A percentile compares a stretch with the other conserved stretches of the same genome.
phyloP scores from a whole-genome alignment of 305 asterid genomes.

The Fraxinus sp. region DNA sequence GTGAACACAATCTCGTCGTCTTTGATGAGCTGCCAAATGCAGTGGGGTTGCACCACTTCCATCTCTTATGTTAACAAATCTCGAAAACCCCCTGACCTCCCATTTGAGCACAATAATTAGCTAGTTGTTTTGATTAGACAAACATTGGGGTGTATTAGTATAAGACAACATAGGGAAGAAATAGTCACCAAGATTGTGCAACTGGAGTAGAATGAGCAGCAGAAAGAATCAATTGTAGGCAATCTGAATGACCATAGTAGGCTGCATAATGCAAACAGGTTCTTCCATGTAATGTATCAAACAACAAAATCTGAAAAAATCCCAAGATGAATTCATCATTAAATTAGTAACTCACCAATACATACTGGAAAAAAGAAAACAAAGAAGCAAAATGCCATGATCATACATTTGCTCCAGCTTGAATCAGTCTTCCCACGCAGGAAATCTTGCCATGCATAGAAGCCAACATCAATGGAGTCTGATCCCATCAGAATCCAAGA shows the following conservation, averaged over 20 bases:
- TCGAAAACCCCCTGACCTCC: conserved; percentile 69
- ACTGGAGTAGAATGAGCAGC: conserved; percentile 60
- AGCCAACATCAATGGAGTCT: conserved; percentile 91
- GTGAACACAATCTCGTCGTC: conserved; percentile 60
- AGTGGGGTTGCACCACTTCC: conserved; percentile 78
- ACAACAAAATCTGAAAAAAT: conserved; percentile 56
- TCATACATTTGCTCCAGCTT: conserved; percentile 82
- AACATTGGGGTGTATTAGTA: not conserved
- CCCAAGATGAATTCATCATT: conserved; percentile 16
- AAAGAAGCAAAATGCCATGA: not conserved
- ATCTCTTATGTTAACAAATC: conserved; percentile 79
- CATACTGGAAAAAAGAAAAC: not conserved
- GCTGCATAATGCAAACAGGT: conserved; percentile 92
- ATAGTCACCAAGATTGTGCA: conserved; percentile 69
- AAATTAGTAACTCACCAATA: not conserved
- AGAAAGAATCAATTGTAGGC: conserved; percentile 62
- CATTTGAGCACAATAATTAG: conserved; percentile 26
- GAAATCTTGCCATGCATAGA: conserved; percentile 69
- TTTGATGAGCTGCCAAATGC: conserved; percentile 81
- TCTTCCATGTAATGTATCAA: conserved; percentile 67
- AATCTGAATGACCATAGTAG: conserved; percentile 73
- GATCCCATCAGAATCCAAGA: conserved; percentile 27
- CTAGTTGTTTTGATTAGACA: not conserved
- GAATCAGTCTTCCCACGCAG: conserved; percentile 62
- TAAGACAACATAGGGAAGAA: not conserved